Evolutionary conservation across 805 yeast genomes (phyloP).

Genomic region (Kazachstania bromeliacearum): DNA sequence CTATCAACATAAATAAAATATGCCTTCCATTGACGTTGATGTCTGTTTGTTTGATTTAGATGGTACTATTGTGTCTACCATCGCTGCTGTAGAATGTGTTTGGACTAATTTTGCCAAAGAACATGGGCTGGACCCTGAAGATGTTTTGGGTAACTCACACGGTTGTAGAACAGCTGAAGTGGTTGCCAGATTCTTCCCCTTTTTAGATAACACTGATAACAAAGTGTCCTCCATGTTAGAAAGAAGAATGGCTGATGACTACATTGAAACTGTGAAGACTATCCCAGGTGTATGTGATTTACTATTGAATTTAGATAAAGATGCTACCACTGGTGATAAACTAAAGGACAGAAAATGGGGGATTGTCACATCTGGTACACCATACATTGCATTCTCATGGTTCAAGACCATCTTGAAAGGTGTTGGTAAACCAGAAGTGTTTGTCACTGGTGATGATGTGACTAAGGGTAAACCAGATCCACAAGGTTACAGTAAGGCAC

Average conservation of each 20-base stretch:
- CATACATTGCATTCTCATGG: slow-evolving; percentile 66
- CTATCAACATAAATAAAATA: too few species aligned
- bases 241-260: slow-evolving; percentile 51
- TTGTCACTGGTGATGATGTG: slow-evolving; percentile 70
- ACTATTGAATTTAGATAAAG: slow-evolving; percentile 38
- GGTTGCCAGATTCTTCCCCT: slow-evolving; percentile 56
- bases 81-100: slow-evolving; percentile 63
- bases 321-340: slow-evolving; percentile 11
- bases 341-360: slow-evolving; percentile 52
- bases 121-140: slow-evolving; percentile 52
- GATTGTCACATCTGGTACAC: slow-evolving; percentile 73
- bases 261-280: slow-evolving; percentile 55
- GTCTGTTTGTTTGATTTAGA: slow-evolving; percentile 62
- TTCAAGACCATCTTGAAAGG: slow-evolving; percentile 44
- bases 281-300: slow-evolving; percentile 63
- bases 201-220: slow-evolving; percentile 49
- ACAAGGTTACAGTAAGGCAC: slow-evolving; percentile 56
- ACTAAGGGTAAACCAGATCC: slow-evolving; percentile 73
- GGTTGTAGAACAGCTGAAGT: slow-evolving; percentile 71
- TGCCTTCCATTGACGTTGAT: slow-evolving; percentile 8
- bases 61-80: slow-evolving; percentile 71
- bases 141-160: slow-evolving; percentile 58
- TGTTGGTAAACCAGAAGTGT: slow-evolving; percentile 54
- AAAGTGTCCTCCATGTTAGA: slow-evolving; percentile 45
- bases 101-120: slow-evolving; percentile 55